Conservation (phyloP, 768 basidiomycete genomes). For the Tulasnella calospora region DNA sequence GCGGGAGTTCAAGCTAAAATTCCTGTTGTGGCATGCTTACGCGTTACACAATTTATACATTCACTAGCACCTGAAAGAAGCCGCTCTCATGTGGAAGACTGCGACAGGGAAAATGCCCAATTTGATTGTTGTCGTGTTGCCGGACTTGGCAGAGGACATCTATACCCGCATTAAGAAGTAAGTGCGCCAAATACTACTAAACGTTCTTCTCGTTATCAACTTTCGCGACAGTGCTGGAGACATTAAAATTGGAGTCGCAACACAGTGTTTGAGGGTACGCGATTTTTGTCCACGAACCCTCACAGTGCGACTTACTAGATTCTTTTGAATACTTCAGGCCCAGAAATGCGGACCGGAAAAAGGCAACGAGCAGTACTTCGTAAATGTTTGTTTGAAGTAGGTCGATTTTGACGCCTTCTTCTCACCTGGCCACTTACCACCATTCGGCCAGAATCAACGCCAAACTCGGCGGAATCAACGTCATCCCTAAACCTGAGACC, state of each 20-base stretch:
- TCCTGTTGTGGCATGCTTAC: no score
- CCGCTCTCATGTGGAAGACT: slow-evolving; percentile 46
- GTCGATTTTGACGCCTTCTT: not conserved
- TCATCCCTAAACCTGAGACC: not conserved
- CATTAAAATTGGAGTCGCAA: slow-evolving; percentile 21
- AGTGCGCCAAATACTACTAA: slow-evolving; percentile 33
- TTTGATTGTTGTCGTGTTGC: slow-evolving; percentile 63
- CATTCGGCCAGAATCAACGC: slow-evolving; percentile 7
- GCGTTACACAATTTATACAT: not conserved
- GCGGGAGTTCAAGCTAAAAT: no score
- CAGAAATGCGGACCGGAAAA: not conserved
- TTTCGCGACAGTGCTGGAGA: slow-evolving; percentile 5
- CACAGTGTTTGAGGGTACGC: slow-evolving; percentile 29
- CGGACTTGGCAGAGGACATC: slow-evolving; percentile 63
- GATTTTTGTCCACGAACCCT: not conserved
- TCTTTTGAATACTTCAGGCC: not conserved
- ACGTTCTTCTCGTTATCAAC: not conserved
- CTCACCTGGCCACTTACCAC: not conserved
- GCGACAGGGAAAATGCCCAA: slow-evolving; percentile 45
- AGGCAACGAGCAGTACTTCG: slow-evolving; percentile 4
- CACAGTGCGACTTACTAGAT: not conserved
- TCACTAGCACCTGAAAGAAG: slow-evolving; percentile 45
- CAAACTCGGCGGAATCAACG: slow-evolving; percentile 26
- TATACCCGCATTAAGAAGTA: slow-evolving; percentile 77
- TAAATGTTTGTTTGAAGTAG: slow-evolving; percentile 17